A percentile compares a stretch with the other conserved stretches of the same genome.
Evolutionary conservation across 2,329 filamentous ascomycete genomes (phyloP).

Genomic region (Hymenoscyphus albidus): DNA sequence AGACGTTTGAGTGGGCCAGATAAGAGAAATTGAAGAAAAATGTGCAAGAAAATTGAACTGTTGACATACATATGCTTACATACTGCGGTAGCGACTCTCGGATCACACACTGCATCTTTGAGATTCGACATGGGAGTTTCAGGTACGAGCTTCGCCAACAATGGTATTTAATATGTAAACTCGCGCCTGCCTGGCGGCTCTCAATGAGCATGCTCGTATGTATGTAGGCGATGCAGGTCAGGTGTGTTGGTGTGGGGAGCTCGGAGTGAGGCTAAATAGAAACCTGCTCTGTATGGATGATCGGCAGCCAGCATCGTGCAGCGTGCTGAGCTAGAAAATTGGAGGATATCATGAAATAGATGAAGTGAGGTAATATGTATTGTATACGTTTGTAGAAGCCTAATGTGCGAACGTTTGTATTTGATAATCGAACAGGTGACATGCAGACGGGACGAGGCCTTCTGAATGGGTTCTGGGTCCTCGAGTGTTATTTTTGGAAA

Average conservation of each 20-base stretch:
- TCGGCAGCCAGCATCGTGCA: background rate
- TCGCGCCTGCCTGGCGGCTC: background rate
- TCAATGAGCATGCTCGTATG: background rate
- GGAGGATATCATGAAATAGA: background rate
- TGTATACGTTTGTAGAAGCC: background rate
- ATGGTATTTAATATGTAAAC: background rate
- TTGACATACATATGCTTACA: background rate
- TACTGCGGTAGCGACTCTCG: background rate
- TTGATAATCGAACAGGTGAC: background rate
- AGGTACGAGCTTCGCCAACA: background rate
- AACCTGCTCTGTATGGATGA: background rate
- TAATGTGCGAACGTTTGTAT: background rate
- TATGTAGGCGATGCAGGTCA: background rate
- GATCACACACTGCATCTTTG: background rate
- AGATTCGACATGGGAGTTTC: background rate
- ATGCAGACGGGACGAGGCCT: background rate
- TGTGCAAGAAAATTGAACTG: background rate
- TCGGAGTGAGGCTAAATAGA: slow-evolving; percentile 1
- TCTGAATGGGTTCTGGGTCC: background rate
- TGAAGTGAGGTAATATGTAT: background rate
- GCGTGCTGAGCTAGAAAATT: background rate
- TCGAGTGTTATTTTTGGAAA: background rate
- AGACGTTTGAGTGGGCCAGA: background rate
- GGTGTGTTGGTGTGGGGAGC: background rate
- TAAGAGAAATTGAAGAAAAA: background rate